Evolutionary conservation across 352 stramenopile genomes (phyloP), one percentile per base, ranked within the genome.

Genomic region (Phytophthora uliginosa): DNA sequence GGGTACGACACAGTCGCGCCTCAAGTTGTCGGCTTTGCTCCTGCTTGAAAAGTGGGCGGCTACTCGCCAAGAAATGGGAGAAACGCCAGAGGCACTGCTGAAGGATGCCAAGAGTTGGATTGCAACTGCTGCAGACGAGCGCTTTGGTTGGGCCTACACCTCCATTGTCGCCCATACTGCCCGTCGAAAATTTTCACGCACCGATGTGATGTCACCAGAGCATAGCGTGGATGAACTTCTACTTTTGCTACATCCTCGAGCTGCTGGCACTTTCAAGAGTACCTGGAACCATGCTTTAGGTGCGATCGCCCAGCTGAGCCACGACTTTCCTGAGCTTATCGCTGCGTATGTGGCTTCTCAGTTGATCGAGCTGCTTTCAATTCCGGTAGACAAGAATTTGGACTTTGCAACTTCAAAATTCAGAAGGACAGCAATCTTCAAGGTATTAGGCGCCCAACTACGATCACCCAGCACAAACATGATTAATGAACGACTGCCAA

Each of bases 11-110:
- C 47, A 53, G 10, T 59, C 66, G 51, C 78, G 78, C 15, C 48
- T 82, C 4, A 79, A 73, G 20, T 61, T 85, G n/a, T 85, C 78
- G 24, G 66, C 69, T 13, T 31, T 85, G 22, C 52, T 75, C 12
- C 36, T 83, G 9, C 70, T 82, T 40, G 60, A 76, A 50, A 83
- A 76, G 56, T 76, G 67, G 34, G 71, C 74, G 18, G 33, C 53
- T 7, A 24, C 18, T 26, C 7, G 28, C 12, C 52, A 69, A 26
- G 54, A 74, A 28, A 3, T 78, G 24, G 74, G 70, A 22, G 66
- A 78, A 31, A 55, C 70, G 0, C 59, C 70, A 2, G 20, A 52
- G 17, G n/a, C 10, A 18, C 55, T 84, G 28, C 57, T 82, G 5
- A 20, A 65, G 5, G 36, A 53, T 20, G 38, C 51, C 5, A 73